Base-by-base conservation (phyloP, 2,329 filamentous ascomycete species). In the Paraphaeosphaeria sporulosa region DNA sequence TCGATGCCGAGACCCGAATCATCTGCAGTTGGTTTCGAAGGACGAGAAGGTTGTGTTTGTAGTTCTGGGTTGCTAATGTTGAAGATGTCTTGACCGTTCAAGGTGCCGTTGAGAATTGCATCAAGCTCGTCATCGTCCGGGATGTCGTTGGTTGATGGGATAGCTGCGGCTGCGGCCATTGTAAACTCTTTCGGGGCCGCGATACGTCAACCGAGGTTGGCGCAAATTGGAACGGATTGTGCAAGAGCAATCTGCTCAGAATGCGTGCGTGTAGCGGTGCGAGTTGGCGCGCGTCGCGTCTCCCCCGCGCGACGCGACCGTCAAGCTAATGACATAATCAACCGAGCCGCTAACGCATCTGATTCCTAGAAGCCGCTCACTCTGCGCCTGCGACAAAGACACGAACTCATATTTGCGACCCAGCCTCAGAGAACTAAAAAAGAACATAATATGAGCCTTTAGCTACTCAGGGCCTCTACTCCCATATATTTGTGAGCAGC, bases 81-180 rank as follows among this genome's bases (percentile, higher is more conserved):
- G 55, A 79, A 75, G 34, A 85, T 76, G 56, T 85, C 79, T 48
- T 84, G 80, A 83, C 83, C 60, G 83, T 81, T 65, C 23, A 89
- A 82, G 67, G 93, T 89, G 73, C 94, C 94, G 69, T 94, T 87
- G 68, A 95, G 90, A 10, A 96, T 82, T 53, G 89, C 88, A 62
- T 91, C 87, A 30, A 89, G 79, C 25, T 86, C 83, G 56, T 85
- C 81, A 3, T 79, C 76, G 53, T 68, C 67, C 59, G 62, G 72
- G 49, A 63, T 63, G 57, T 70, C 55, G 32, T 58, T 57, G n/a
- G 21, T 27, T 43, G 59, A 60, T 19, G 63, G 58, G 56, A 64
- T 64, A 6, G 32, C 55, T 8, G 63, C 38, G 50, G 32, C 57
- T 8, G 63, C 38, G 52, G 71, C 66, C 74, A 76, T 76, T 9